Evolutionary conservation across 768 basidiomycete species (phyloP).

Genomic region (Hypholoma fasciculare): DNA sequence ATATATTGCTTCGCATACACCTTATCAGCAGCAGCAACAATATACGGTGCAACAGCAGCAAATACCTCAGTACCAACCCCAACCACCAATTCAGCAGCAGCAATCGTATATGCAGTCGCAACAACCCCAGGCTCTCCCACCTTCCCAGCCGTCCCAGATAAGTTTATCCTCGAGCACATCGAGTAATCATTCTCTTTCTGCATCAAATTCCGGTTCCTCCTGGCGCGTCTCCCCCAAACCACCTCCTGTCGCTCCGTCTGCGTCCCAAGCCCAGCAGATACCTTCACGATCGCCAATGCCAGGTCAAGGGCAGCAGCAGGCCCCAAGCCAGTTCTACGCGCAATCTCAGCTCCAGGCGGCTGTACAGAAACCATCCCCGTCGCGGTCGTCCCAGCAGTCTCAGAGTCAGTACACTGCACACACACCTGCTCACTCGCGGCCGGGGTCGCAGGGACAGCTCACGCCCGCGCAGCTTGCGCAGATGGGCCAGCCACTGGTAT

Average conservation of each 20-base stretch:
- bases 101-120: constrained; percentile 11
- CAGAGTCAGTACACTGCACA: background rate
- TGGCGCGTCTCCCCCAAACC: constrained; percentile 14
- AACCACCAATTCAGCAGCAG: constrained; percentile 11
- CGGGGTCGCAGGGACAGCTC: background rate
- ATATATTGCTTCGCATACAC: background rate
- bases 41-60: constrained; percentile 3
- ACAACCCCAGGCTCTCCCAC: constrained; percentile 5
- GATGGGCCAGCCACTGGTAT: background rate
- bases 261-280: constrained; percentile 17
- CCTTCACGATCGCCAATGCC: background rate
- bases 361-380: background rate
- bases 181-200: background rate
- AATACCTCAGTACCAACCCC: constrained; percentile 5
- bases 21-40: constrained; percentile 18
- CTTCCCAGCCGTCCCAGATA: background rate
- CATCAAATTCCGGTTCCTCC: constrained; percentile 7
- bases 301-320: background rate
- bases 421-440: background rate
- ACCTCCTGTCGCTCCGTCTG: constrained; percentile 17
- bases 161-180: background rate
- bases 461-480: background rate
- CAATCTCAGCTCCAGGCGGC: background rate
- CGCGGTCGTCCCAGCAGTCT: background rate
- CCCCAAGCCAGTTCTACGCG: background rate